Percentiles rank a stretch among this genome's conserved stretches.
These are phyloP conservation scores for Mycena haematopus DNA, from an alignment of 768 basidiomycete genomes.

Conservation along the genomic window DNA sequence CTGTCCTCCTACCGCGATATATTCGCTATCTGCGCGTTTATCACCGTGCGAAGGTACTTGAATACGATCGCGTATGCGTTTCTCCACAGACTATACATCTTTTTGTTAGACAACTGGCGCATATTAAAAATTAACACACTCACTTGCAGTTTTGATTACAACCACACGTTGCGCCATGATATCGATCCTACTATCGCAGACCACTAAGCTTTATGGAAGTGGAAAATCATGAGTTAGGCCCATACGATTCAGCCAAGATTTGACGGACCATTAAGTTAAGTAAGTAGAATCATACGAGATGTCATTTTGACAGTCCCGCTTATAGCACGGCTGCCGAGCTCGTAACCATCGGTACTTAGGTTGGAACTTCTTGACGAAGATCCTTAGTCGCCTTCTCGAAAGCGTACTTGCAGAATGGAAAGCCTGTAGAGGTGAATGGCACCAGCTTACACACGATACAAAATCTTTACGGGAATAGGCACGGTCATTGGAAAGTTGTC, in stretches of 20 bases:
- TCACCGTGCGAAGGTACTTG: conserved; percentile 15
- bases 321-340: neutral
- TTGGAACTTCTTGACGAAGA: too few relatives aligned
- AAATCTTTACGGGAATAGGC: too few relatives aligned
- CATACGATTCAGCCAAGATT: too few relatives aligned
- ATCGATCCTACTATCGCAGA: neutral
- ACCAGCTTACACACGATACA: too few relatives aligned
- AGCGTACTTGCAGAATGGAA: too few relatives aligned
- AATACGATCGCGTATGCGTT: neutral
- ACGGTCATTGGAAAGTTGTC: too few relatives aligned
- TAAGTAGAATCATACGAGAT: conserved; percentile 7
- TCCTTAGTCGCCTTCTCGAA: too few relatives aligned
- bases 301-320: neutral
- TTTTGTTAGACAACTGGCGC: conserved; percentile 2
- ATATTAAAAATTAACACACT: too few relatives aligned
- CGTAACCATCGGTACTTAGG: neutral
- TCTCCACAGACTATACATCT: neutral
- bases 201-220: conserved; percentile 3
- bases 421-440: too few relatives aligned
- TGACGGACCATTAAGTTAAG: neutral
- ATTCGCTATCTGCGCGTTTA: conserved; percentile 17
- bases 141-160: too few relatives aligned
- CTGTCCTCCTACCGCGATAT: neutral
- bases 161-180: neutral
- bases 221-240: conserved; percentile 3